Evolutionary conservation across 2,329 filamentous ascomycete species (phyloP).

Genomic region (Xylariales sp.): DNA sequence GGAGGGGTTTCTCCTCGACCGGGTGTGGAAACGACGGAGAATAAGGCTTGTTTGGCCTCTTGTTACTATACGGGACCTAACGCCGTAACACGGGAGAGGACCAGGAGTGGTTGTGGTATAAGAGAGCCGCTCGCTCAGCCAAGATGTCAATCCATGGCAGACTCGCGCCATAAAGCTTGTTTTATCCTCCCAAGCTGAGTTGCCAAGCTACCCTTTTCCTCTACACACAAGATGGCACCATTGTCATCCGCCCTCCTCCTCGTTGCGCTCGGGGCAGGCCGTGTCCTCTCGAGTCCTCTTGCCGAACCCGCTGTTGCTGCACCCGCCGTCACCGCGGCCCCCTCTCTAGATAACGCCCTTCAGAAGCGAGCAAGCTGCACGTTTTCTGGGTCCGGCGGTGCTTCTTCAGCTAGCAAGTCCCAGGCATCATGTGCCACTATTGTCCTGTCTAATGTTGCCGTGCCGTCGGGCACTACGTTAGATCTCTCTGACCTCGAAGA

Average conservation of each 20-base stretch:
- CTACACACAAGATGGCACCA: slow-evolving; percentile 20
- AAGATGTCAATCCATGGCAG: slow-evolving; percentile 15
- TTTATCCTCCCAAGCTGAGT: not conserved
- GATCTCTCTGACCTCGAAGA: slow-evolving; percentile 65
- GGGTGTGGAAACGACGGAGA: slow-evolving; percentile 13
- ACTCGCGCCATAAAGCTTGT: slow-evolving; percentile 18
- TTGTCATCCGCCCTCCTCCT: slow-evolving; percentile 25
- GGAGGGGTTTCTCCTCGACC: slow-evolving; percentile 23
- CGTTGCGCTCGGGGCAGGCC: slow-evolving; percentile 24
- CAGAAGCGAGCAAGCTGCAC: slow-evolving; percentile 57
- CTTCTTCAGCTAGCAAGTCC: slow-evolving; percentile 55
- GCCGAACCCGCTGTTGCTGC: slow-evolving; percentile 5
- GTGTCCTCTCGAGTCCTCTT: slow-evolving; percentile 20
- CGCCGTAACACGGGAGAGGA: not conserved
- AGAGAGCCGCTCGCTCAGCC: slow-evolving; percentile 9
- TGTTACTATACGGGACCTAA: not conserved
- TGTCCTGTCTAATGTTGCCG: slow-evolving; percentile 62
- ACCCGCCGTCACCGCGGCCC: slow-evolving; percentile 20
- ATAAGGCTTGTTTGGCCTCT: not conserved
- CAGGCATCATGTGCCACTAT: slow-evolving; percentile 66
- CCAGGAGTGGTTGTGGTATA: slow-evolving; percentile 15
- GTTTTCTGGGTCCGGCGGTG: slow-evolving; percentile 61
- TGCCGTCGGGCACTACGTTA: slow-evolving; percentile 69
- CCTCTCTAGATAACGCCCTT: slow-evolving; percentile 19
- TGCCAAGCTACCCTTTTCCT: not conserved